These are phyloP conservation scores for Fusarium sp. DNA, from an alignment of 2,329 filamentous ascomycete species.

Conservation along the genomic window DNA sequence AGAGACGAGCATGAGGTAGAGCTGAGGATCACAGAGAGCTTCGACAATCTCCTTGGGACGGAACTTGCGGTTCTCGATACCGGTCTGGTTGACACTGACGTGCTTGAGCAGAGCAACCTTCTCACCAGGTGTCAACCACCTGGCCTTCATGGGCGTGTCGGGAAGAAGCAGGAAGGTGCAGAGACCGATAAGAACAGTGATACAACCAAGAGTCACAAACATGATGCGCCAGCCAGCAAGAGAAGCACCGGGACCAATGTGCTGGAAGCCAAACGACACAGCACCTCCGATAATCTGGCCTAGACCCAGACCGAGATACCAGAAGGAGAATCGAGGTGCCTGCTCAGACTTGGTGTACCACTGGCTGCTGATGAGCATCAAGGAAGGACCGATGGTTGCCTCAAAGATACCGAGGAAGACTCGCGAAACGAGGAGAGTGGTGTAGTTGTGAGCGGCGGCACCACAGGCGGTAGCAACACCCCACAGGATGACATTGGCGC, in stretches of 20 bases:
- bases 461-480: constrained; percentile 65
- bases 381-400: constrained; percentile 67
- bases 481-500: constrained; percentile 68
- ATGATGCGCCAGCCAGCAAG: constrained; percentile 76
- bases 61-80: constrained; percentile 65
- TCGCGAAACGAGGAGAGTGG: constrained; percentile 63
- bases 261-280: constrained; percentile 71
- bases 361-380: constrained; percentile 70
- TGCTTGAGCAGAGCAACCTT: constrained; percentile 63
- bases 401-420: constrained; percentile 71
- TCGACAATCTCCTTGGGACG: constrained; percentile 63
- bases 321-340: constrained; percentile 68
- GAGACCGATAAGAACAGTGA: constrained; percentile 49
- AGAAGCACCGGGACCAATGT: constrained; percentile 61
- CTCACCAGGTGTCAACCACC: constrained; percentile 57
- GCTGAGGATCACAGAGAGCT: constrained; percentile 61
- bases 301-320: constrained; percentile 69
- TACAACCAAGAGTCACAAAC: constrained; percentile 74
- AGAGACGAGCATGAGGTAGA: constrained; percentile 61
- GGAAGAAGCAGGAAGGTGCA: constrained; percentile 48
- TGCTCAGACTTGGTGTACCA: constrained; percentile 73
- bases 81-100: constrained; percentile 67
- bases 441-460: constrained; percentile 64
- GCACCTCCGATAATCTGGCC: constrained; percentile 72
- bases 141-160: constrained; percentile 59